Percentiles rank a stretch among this genome's conserved stretches.
These are phyloP conservation scores for Thermomyces lanuginosus DNA, from an alignment of 2,329 filamentous ascomycete species.

Conservation along the genomic window DNA sequence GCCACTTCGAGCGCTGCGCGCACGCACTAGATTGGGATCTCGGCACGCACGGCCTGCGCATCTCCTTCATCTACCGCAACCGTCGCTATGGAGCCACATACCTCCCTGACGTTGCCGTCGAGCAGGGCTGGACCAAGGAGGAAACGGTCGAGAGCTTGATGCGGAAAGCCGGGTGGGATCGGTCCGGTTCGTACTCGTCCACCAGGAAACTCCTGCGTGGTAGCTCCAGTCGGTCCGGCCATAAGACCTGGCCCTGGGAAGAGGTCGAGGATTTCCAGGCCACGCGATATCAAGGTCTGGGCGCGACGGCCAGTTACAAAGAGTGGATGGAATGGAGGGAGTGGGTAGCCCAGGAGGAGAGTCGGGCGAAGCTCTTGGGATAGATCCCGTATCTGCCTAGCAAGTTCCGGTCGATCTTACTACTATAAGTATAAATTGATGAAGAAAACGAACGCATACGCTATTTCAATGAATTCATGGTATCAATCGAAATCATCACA, in stretches of 20 bases:
- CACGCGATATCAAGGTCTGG: conserved; percentile 74
- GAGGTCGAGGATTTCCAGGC: conserved; percentile 59
- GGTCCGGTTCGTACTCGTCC: too few species aligned
- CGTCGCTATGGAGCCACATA: conserved; percentile 73
- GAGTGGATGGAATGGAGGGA: conserved; percentile 69
- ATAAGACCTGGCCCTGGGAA: conserved; percentile 42
- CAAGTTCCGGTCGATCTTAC: too few species aligned
- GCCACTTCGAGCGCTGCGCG: conserved; percentile 61
- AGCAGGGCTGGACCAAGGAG: conserved; percentile 92
- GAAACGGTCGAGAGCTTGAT: conserved; percentile 80
- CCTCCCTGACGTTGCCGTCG: conserved; percentile 73
- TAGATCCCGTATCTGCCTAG: background rate
- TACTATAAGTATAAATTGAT: too few species aligned
- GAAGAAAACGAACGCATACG: too few species aligned
- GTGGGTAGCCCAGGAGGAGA: conserved; percentile 38
- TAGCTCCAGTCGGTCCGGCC: conserved; percentile 8
- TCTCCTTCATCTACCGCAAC: conserved; percentile 62
- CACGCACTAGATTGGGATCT: conserved; percentile 72
- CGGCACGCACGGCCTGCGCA: conserved; percentile 71
- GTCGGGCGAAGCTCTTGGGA: conserved; percentile 10
- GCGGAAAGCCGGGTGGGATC: conserved; percentile 86
- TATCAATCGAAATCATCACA: too few species aligned
- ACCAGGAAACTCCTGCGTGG: conserved; percentile 25
- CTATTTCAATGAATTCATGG: too few species aligned
- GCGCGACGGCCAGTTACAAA: conserved; percentile 50